Base-by-base conservation (phyloP, 2,329 filamentous ascomycete genomes). In the Cladophialophora exuberans region DNA sequence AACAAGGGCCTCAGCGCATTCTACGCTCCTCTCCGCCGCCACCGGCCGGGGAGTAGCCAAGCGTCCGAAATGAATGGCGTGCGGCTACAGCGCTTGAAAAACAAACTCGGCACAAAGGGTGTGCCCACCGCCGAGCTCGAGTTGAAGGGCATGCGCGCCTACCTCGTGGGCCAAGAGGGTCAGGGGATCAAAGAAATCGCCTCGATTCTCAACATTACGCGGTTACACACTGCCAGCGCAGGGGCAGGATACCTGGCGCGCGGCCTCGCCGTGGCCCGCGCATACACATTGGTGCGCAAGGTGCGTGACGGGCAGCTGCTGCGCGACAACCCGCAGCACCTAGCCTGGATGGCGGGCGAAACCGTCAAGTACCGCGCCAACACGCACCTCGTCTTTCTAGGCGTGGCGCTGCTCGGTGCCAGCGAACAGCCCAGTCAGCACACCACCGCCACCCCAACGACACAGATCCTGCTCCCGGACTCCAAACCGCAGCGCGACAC, bases 71-170 rank as follows among this genome's bases (percentile, higher is more conserved):
- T 65, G 9, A 90, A 90, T 64, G 87, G 87, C 2, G 76, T 90
- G 6, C 76, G 75, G 7, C 87, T 90, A 59, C 82, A 86, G 54
- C 79, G 87, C 0, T 73, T 91, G 13, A 90, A 91, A 72, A 82
- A 83, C 68, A 91, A 90, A 65, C 77, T 88, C 2, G 88, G 87
- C 22, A 90, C 87, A 0, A 82, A 82, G 42, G 77, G 84, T 0
- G 73, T 91, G 0, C 87, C 88, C 0, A 90, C 88, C 0, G 88
- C 87, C 0, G 87, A 91, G 67, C 77, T 91, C 0, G 85, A 86
- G 56, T 76, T 88, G 2, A 73, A 78, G 13, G 78, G 75, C n/a
- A 83, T 83, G 76, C 79, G 85, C 2, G 85, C 75, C 3, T 85
- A 85, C 76, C 75, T 90, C 4, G 72, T 92, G 23, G 88, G 88